Evolutionary conservation across 2,329 filamentous ascomycete genomes (phyloP).

Genomic region (Fusarium udum): DNA sequence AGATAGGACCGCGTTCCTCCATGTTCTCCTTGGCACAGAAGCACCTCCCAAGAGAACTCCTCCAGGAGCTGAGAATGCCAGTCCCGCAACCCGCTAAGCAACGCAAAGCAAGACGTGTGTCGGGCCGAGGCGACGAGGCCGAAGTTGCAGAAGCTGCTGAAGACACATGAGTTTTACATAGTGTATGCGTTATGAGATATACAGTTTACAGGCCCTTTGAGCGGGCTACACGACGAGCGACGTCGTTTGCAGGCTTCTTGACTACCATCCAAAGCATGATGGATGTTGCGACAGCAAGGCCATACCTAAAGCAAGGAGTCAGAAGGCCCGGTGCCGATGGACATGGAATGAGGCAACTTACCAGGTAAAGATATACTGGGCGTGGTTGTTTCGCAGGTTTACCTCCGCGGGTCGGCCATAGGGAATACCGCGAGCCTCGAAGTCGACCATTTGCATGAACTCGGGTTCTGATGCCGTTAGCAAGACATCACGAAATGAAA

Average conservation of each 20-base stretch:
- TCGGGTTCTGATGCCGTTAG: constrained; percentile 71
- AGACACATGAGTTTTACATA: constrained; percentile 43
- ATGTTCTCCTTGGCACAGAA: constrained; percentile 87
- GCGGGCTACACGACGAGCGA: constrained; percentile 70
- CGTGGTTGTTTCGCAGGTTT: constrained; percentile 94
- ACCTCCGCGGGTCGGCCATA: constrained; percentile 90
- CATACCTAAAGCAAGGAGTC: constrained; percentile 71
- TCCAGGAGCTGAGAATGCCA: constrained; percentile 83
- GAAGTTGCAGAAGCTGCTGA: constrained; percentile 51
- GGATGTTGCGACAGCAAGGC: constrained; percentile 82
- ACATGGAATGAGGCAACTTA: constrained; percentile 58
- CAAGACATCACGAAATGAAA: not conserved
- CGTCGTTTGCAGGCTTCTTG: constrained; percentile 81
- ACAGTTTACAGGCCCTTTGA: constrained; percentile 42
- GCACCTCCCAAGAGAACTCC: constrained; percentile 81
- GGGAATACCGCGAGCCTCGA: constrained; percentile 83
- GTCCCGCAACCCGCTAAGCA: constrained; percentile 62
- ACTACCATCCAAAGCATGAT: constrained; percentile 98
- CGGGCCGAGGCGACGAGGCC: constrained; percentile 47
- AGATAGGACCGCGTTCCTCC: constrained; percentile 75
- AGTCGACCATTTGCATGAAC: constrained; percentile 77
- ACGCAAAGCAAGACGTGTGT: constrained; percentile 49
- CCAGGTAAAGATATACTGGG: constrained; percentile 99
- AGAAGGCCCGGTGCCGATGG: not conserved
- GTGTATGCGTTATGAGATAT: constrained; percentile 17